Evolutionary conservation across 805 yeast species (phyloP).

Genomic region (Candida boleticola): DNA sequence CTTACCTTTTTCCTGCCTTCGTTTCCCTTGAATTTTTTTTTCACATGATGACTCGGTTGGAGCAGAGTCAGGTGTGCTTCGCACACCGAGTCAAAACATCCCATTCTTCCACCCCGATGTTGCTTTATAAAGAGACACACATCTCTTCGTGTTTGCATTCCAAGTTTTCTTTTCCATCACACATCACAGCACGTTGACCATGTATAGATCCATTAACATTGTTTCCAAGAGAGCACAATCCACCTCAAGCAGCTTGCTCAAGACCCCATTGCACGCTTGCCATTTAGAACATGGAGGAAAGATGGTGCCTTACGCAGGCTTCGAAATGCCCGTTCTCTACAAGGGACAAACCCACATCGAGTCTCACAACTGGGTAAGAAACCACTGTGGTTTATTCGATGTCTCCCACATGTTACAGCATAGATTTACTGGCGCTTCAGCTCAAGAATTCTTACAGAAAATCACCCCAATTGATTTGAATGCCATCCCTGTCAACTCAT

Average conservation of each 20-base stretch:
- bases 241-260: constrained; percentile 33
- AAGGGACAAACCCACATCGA: constrained; percentile 83
- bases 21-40: too few species aligned
- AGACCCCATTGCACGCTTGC: constrained; percentile 79
- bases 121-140: too few species aligned
- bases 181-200: too few species aligned
- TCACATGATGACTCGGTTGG: background rate
- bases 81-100: background rate
- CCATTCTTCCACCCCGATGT: background rate
- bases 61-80: constrained; percentile 2
- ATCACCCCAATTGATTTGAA: constrained; percentile 86
- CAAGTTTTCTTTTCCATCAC: too few species aligned
- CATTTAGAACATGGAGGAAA: constrained; percentile 80
- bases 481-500: constrained; percentile 52
- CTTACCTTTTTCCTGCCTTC: background rate
- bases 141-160: too few species aligned
- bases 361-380: constrained; percentile 92
- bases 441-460: constrained; percentile 66
- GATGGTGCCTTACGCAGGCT: constrained; percentile 97
- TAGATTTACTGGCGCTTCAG: constrained; percentile 63
- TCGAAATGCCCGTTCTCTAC: constrained; percentile 89
- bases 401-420: constrained; percentile 98
- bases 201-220: constrained; percentile 1
- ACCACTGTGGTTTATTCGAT: constrained; percentile 86
- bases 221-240: constrained; percentile 22